phyloP scores from a whole-genome alignment of 176 grass and related monocot genomes.

The Musa beccarii region DNA sequence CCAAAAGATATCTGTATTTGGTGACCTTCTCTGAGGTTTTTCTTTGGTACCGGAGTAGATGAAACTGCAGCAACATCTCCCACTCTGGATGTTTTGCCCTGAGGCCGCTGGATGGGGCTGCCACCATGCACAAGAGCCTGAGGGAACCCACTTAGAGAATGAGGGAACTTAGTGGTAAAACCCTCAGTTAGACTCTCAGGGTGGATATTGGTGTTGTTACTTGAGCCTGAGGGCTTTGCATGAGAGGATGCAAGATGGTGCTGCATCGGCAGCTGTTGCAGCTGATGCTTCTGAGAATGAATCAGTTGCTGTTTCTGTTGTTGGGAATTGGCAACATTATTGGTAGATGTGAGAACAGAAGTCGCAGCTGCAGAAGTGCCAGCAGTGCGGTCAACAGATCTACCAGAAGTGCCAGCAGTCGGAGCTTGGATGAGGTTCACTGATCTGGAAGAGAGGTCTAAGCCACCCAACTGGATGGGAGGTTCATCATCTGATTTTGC shows the following conservation, averaged over 20 bases:
- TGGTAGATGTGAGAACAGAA: neutral
- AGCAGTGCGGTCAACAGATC: conserved; percentile 32
- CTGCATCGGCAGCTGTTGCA: conserved; percentile 30
- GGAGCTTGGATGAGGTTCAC: conserved; percentile 56
- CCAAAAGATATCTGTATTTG: conserved; percentile 65
- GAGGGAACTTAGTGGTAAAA: conserved; percentile 26
- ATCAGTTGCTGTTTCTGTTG: conserved; percentile 30
- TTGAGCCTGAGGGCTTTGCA: conserved; percentile 54
- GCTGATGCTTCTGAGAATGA: conserved; percentile 48
- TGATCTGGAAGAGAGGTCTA: conserved; percentile 51
- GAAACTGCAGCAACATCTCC: conserved; percentile 26
- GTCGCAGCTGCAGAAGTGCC: neutral
- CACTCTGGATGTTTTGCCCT: conserved; percentile 47
- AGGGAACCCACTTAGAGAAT: conserved; percentile 36
- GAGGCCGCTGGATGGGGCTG: conserved; percentile 41
- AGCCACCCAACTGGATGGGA: conserved; percentile 33
- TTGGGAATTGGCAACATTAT: conserved; percentile 10
- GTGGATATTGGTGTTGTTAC: conserved; percentile 35
- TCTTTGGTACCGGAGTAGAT: conserved; percentile 43
- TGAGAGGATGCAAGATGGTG: conserved; percentile 55
- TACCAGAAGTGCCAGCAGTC: conserved; percentile 11
- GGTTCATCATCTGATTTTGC: conserved; percentile 52
- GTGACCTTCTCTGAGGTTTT: conserved; percentile 34
- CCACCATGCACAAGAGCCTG: conserved; percentile 42
- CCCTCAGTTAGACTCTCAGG: conserved; percentile 20